Percentiles rank a stretch among this genome's conserved stretches.
Evolutionary conservation across 2,329 filamentous ascomycete species (phyloP).

Genomic region (Trichophyton mentagrophytes): DNA sequence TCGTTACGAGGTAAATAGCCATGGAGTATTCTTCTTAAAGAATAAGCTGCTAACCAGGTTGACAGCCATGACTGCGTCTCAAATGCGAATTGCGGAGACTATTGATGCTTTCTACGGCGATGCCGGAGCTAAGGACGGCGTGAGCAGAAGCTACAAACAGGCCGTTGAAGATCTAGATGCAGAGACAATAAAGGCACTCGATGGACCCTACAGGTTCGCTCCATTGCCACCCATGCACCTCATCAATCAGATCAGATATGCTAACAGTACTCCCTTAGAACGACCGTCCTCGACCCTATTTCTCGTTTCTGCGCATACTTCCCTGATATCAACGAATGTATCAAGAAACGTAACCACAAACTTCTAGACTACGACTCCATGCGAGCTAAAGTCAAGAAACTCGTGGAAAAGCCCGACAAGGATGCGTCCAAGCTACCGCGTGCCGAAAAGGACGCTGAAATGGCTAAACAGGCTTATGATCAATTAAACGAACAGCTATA

Average conservation of each 20-base stretch:
- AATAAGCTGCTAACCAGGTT: not conserved
- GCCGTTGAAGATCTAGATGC: constrained; percentile 95
- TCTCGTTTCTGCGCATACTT: constrained; percentile 96
- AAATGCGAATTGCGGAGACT: constrained; percentile 98
- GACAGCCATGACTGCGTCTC: constrained; percentile 90
- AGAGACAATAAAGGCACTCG: constrained; percentile 95
- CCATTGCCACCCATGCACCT: not conserved
- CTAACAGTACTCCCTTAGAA: constrained; percentile 38
- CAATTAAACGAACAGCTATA: constrained; percentile 94
- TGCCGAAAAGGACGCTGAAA: constrained; percentile 90
- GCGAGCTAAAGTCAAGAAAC: constrained; percentile 89
- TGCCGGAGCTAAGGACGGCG: constrained; percentile 83
- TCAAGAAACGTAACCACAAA: constrained; percentile 98
- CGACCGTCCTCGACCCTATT: constrained; percentile 91
- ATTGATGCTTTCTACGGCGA: constrained; percentile 99
- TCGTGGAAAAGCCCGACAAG: constrained; percentile 97
- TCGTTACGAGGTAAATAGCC: constrained; percentile 65
- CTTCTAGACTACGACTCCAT: constrained; percentile 95
- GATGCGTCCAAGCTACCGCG: constrained; percentile 92
- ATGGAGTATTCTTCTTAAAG: not conserved
- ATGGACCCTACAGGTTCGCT: constrained; percentile 73
- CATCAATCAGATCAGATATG: not conserved
- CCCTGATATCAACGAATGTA: constrained; percentile 96
- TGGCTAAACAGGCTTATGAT: constrained; percentile 87
- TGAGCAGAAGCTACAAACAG: constrained; percentile 94